Evolutionary conservation across 2,329 filamentous ascomycete genomes (phyloP).

Genomic region (Capronia americana): DNA sequence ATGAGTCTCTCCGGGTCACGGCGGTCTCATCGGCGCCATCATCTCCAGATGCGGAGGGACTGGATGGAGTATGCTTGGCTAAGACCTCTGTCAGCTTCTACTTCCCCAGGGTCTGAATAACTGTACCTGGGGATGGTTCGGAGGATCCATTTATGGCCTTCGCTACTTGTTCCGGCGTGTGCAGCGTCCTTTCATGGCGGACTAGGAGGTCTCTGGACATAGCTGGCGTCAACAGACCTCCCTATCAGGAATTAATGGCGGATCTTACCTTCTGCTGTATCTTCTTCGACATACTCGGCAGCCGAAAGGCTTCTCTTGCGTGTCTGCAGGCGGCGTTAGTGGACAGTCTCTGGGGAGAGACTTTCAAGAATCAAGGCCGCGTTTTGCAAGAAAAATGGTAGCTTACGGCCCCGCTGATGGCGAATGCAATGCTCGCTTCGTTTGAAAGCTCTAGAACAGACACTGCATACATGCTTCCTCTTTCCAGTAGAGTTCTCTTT

Average conservation of each 20-base stretch:
- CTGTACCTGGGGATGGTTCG: slow-evolving; percentile 12
- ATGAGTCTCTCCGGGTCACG: background rate
- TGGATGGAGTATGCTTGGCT: slow-evolving; percentile 12
- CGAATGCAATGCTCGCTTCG: slow-evolving; percentile 46
- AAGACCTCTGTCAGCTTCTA: background rate
- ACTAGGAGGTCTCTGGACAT: slow-evolving; percentile 45
- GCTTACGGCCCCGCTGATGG: slow-evolving; percentile 45
- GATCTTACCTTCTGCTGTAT: slow-evolving; percentile 45
- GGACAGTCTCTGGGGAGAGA: background rate
- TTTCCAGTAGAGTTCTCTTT: slow-evolving; percentile 27
- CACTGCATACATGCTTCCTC: slow-evolving; percentile 40
- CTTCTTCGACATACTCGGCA: slow-evolving; percentile 45
- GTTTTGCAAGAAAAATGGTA: background rate
- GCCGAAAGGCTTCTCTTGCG: slow-evolving; percentile 45
- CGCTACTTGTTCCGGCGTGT: slow-evolving; percentile 41
- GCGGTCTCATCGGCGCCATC: slow-evolving; percentile 8
- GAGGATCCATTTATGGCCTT: slow-evolving; percentile 14
- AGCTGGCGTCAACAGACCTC: slow-evolving; percentile 13
- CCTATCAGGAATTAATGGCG: background rate
- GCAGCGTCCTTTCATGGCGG: slow-evolving; percentile 46
- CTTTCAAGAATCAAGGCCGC: background rate
- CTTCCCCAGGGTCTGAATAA: background rate
- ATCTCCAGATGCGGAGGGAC: slow-evolving; percentile 1
- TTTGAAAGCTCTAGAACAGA: slow-evolving; percentile 45
- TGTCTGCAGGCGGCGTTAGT: slow-evolving; percentile 36